Percentiles rank a stretch among this genome's conserved stretches.
phyloP scores from a whole-genome alignment of 2,329 filamentous ascomycete species.

The Niveomyces coronatus region DNA sequence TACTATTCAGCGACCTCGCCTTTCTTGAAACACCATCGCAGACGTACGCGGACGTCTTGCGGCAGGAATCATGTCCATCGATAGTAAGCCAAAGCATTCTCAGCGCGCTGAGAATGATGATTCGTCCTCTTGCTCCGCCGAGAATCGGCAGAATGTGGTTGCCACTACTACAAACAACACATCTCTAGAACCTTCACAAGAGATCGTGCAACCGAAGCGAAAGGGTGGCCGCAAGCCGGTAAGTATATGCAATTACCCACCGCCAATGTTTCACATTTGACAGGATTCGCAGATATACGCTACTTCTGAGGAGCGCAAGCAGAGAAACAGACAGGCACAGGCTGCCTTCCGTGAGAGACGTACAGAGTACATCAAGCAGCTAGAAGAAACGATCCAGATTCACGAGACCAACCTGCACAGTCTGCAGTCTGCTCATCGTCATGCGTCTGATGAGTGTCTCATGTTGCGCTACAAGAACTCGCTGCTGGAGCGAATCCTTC shows the following conservation, averaged over 20 bases:
- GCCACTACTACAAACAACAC: constrained; percentile 22
- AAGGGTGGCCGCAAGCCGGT: constrained; percentile 98
- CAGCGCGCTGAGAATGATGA: constrained; percentile 48
- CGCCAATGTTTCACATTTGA: constrained; percentile 58
- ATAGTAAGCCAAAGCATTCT: constrained; percentile 38
- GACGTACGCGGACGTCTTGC: constrained; percentile 37
- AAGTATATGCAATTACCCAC: constrained; percentile 33
- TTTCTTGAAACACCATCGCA: constrained; percentile 17
- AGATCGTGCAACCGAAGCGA: constrained; percentile 68
- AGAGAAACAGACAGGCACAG: constrained; percentile 93
- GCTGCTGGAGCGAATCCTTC: constrained; percentile 81
- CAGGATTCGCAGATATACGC: constrained; percentile 72
- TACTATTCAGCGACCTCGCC: too few relatives aligned
- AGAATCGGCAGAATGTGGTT: constrained; percentile 36
- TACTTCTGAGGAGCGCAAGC: constrained; percentile 96
- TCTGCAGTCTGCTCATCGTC: constrained; percentile 87
- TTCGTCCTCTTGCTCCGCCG: constrained; percentile 49
- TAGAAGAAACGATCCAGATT: constrained; percentile 93
- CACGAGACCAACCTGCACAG: constrained; percentile 92
- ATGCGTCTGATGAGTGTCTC: constrained; percentile 88
- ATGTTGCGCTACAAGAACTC: constrained; percentile 99
- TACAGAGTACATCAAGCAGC: constrained; percentile 98
- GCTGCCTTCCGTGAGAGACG: constrained; percentile 93
- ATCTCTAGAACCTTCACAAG: too few relatives aligned
- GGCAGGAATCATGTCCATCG: constrained; percentile 61